Percentiles rank a stretch among this genome's conserved stretches.
Conservation (phyloP, 257 asterid species). For the Nicotiana attenuata region DNA sequence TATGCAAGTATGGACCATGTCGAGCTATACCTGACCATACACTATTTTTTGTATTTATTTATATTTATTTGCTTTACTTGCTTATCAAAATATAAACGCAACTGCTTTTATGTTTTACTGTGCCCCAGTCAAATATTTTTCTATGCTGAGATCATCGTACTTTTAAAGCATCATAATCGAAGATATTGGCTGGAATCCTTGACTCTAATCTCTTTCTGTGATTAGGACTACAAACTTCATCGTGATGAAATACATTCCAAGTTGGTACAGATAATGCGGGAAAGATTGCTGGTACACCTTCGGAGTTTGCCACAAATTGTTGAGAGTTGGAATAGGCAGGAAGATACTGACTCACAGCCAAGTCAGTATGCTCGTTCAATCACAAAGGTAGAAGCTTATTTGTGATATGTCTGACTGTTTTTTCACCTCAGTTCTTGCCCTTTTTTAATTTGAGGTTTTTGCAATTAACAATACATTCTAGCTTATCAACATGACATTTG, state of each 20-base stretch:
- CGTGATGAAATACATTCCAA: slow-evolving; percentile 94
- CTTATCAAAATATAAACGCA: neutral
- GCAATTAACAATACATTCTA: neutral
- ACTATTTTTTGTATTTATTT: neutral
- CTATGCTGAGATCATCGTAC: neutral
- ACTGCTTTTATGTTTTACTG: neutral
- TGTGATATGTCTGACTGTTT: neutral
- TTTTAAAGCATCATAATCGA: neutral
- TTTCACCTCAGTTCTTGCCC: neutral
- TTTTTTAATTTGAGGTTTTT: neutral
- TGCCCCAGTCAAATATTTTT: neutral
- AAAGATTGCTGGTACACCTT: slow-evolving; percentile 73
- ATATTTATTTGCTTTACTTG: neutral
- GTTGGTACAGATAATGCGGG: slow-evolving; percentile 98
- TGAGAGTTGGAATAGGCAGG: slow-evolving; percentile 87
- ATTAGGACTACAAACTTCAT: slow-evolving; percentile 86
- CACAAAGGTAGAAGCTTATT: slow-evolving; percentile 54
- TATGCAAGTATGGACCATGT: neutral
- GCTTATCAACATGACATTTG: neutral
- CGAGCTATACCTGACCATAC: neutral
- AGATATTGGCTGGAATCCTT: neutral
- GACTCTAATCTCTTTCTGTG: neutral
- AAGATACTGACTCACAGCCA: slow-evolving; percentile 73
- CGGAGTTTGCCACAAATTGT: slow-evolving; percentile 88
- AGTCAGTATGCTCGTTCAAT: slow-evolving; percentile 91